Evolutionary conservation across 2,329 filamentous ascomycete species (phyloP).

Genomic region (Albophoma yamanashiensis): DNA sequence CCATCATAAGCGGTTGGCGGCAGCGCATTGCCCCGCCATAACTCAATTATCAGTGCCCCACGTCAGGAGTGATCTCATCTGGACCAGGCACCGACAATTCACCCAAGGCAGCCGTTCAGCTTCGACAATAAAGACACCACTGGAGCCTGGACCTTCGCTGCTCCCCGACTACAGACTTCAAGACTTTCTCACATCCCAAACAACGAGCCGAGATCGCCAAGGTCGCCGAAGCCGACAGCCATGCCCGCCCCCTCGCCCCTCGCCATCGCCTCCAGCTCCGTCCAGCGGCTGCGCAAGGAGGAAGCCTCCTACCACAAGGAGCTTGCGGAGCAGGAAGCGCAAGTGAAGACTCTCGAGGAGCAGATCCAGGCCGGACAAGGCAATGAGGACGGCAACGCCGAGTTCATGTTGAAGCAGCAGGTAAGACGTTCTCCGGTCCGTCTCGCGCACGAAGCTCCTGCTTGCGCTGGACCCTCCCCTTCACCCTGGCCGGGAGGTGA

Average conservation of each 20-base stretch:
- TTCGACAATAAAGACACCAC: background rate
- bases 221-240: conserved; percentile 6
- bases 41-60: background rate
- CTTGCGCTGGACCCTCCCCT: background rate
- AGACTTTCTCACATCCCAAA: too few relatives aligned
- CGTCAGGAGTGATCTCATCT: background rate
- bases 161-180: background rate
- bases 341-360: conserved; percentile 57
- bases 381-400: conserved; percentile 61
- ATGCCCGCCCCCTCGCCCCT: conserved; percentile 75
- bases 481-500: background rate
- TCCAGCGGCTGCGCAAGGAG: conserved; percentile 82
- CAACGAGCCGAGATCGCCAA: background rate
- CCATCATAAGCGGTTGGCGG: background rate
- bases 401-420: conserved; percentile 77
- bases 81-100: background rate
- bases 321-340: conserved; percentile 60
- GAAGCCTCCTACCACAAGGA: conserved; percentile 86
- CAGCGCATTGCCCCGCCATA: background rate
- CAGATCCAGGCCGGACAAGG: conserved; percentile 39
- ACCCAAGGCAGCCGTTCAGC: background rate
- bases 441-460: background rate
- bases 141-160: background rate
- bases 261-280: conserved; percentile 66
- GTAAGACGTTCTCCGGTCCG: conserved; percentile 41